Conservation (phyloP, 306 rosid species). For the Astragalus membranaceus region DNA sequence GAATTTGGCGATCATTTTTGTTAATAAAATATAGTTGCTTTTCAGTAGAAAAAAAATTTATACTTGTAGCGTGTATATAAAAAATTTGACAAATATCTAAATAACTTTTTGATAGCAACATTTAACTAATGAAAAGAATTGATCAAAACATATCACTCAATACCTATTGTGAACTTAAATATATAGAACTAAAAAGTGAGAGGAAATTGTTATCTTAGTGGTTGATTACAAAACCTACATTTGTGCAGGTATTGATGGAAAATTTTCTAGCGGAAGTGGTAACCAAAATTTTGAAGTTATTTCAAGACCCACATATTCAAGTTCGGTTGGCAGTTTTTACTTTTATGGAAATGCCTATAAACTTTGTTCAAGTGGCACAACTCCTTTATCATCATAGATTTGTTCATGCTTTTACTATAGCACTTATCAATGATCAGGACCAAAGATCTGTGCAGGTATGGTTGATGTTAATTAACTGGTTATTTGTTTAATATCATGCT, state of each 20-base stretch:
- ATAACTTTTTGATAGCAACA: too few species aligned
- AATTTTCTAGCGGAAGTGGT: conserved; percentile 25
- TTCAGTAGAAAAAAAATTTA: too few species aligned
- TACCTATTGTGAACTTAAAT: too few species aligned
- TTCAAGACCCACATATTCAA: conserved; percentile 30
- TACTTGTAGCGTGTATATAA: too few species aligned
- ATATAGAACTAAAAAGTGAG: too few species aligned
- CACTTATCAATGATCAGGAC: conserved; percentile 27
- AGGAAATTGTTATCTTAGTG: too few species aligned
- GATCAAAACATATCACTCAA: too few species aligned
- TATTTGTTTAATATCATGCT: background rate
- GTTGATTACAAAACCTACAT: background rate
- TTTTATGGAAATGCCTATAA: conserved; percentile 32
- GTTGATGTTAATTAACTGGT: background rate
- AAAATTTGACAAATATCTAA: too few species aligned
- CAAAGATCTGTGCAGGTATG: conserved; percentile 31
- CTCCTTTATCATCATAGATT: conserved; percentile 30
- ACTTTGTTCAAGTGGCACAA: conserved; percentile 27
- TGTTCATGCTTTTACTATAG: conserved; percentile 28
- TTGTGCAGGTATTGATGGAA: conserved; percentile 25
- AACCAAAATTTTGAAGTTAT: conserved; percentile 23
- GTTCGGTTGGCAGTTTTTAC: conserved; percentile 39
- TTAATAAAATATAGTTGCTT: too few species aligned
- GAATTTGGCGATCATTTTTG: too few species aligned
- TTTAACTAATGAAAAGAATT: too few species aligned